Base-by-base conservation (phyloP, 345 rosid species). In the Linum lewisii region DNA sequence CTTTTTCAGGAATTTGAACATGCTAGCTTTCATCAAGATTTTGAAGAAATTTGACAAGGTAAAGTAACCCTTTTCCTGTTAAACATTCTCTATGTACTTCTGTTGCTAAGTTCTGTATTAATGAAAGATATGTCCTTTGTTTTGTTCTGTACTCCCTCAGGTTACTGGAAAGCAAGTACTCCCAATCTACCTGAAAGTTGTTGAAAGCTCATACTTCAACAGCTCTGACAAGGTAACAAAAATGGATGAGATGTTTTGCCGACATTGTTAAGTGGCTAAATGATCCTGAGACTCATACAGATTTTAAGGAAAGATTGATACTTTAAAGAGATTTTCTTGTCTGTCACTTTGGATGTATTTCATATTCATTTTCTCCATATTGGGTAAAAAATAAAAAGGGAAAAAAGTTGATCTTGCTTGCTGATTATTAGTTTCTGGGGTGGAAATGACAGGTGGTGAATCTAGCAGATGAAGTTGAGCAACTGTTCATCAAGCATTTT, bases 31-130 rank as follows among this genome's bases (percentile, higher is more conserved):
- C 59, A 77, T 87, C 37, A 94, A 94, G 79, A 94, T 94, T 66
- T 72, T 94, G 79, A 94, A 85, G 81, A 94, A 94, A 65, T 90
- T 94, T 54, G 93, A 90, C 67, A 94, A 90, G 77, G 99, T 87
- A 73, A 75, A 5, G 73, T 42, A 42, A 34, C 38, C 14, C 47
- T 42, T 42, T 4, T 42, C 47, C 13, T 42, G 47, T 14, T 42
- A 11, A 42, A 42, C 15, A 42, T 29, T 29, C 2, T 29, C 34
- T 29, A 29, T 29, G 4, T 13, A 24, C 51, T 42, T 21, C 36
- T 10, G 59, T 61, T 58, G 26, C 51, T 34, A 64, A 44, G 45
- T 22, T 56, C 51, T 53, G 21, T 22, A 37, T 42, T 34, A 51
- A 66, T 29, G 49, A 47, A 63, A 57, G 54, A 54, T 2, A 15